phyloP scores from a whole-genome alignment of 768 basidiomycete species.

The Pilatotrama ljubarskyi region DNA sequence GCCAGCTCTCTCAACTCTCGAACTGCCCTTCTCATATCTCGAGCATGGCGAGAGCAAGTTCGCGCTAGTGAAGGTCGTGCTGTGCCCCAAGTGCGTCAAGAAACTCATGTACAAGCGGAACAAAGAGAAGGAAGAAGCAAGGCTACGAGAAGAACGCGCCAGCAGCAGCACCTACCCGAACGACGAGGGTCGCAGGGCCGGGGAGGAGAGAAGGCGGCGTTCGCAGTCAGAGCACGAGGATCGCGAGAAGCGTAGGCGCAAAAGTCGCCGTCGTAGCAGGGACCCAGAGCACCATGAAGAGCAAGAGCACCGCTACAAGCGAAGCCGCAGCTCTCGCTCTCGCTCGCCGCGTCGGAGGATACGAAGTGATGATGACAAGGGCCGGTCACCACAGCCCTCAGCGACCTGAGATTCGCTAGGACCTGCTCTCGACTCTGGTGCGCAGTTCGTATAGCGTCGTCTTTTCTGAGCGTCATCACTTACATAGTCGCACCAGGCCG shows the following conservation, averaged over 20 bases:
- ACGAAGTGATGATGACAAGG: background rate
- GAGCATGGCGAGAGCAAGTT: slow-evolving; percentile 76
- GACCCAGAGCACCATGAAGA: background rate
- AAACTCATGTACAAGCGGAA: slow-evolving; percentile 87
- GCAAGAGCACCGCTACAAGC: slow-evolving; percentile 3
- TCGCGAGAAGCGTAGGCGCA: background rate
- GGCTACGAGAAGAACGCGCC: slow-evolving; percentile 2
- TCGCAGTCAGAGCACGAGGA: background rate
- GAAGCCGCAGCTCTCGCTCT: slow-evolving; percentile 30
- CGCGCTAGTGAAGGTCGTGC: slow-evolving; percentile 87
- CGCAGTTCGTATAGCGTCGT: no score
- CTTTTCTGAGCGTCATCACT: no score
- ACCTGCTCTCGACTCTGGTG: no score
- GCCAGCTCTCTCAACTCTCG: slow-evolving; percentile 64
- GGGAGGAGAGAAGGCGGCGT: background rate
- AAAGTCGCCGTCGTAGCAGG: background rate
- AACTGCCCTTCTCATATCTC: slow-evolving; percentile 86
- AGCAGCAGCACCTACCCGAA: background rate
- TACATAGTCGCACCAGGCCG: no score
- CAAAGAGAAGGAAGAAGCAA: slow-evolving; percentile 51
- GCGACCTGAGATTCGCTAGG: background rate
- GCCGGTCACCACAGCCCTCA: background rate
- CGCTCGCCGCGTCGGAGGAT: slow-evolving; percentile 26
- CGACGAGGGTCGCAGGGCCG: background rate
- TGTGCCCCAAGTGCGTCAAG: slow-evolving; percentile 75